Percentiles rank a stretch among this genome's conserved stretches.
Evolutionary conservation across 495 filamentous ascomycete species (phyloP).

Genomic region (Corynascus novoguineensis): DNA sequence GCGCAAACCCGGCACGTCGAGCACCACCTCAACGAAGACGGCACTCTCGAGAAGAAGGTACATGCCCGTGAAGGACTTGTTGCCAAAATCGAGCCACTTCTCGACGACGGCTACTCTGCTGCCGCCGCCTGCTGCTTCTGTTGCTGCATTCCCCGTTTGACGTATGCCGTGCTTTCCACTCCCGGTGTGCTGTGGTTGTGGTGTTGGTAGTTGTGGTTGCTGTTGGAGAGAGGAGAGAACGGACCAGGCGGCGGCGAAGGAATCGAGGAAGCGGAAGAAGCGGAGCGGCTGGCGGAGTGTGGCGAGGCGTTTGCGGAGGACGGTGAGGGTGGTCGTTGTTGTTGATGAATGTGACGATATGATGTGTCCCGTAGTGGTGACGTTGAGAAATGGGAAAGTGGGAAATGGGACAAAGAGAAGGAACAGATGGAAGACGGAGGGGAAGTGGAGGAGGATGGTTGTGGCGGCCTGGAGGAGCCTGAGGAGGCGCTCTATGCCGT

Average conservation of each 20-base stretch:
- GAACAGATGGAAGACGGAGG: not conserved
- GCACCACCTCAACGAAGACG: constrained; percentile 34
- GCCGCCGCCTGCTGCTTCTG: constrained; percentile 1
- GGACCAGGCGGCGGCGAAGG: constrained; percentile 47
- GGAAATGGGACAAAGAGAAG: constrained; percentile 6
- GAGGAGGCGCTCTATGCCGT: constrained; percentile 58
- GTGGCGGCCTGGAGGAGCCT: constrained; percentile 53
- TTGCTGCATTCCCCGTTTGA: not conserved
- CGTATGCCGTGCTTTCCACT: not conserved
- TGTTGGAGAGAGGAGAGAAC: constrained; percentile 12
- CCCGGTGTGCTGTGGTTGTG: not conserved
- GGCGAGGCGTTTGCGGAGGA: constrained; percentile 28
- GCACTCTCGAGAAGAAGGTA: constrained; percentile 45
- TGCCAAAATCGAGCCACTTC: constrained; percentile 35
- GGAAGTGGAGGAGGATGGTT: constrained; percentile 18
- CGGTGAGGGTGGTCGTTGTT: constrained; percentile 23
- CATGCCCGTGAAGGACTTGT: constrained; percentile 41
- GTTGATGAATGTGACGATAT: too few species aligned
- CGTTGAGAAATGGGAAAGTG: constrained; percentile 8
- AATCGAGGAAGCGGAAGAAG: constrained; percentile 57
- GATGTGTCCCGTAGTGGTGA: not conserved
- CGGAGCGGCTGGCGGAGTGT: constrained; percentile 54
- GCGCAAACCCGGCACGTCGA: constrained; percentile 45
- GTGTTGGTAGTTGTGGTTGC: not conserved
- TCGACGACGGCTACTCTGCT: too few species aligned